Conservation (phyloP, 805 yeast genomes). For the Zygosaccharomyces kombuchaensis region DNA sequence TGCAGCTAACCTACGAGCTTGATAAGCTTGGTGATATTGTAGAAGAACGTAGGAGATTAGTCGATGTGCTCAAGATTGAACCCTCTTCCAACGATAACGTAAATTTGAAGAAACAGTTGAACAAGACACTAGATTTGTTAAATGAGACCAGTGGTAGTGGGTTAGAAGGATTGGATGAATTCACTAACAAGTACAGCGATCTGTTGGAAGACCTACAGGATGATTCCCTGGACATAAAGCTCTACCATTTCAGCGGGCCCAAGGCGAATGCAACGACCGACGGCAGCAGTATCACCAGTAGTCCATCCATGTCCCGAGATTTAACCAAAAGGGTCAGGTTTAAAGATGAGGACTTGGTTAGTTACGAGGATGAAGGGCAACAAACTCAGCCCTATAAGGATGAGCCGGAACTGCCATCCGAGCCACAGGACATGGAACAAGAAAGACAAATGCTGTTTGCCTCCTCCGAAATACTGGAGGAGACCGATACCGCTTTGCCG, state of each 20-base stretch:
- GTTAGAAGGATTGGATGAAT: constrained; percentile 5
- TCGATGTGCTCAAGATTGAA: constrained; percentile 16
- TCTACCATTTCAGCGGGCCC: constrained; percentile 13
- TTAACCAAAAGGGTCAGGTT: constrained; percentile 24
- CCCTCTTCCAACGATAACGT: constrained; percentile 29
- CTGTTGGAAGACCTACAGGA: constrained; percentile 17
- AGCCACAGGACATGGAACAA: not conserved
- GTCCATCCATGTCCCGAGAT: constrained; percentile 3
- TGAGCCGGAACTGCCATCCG: constrained; percentile 7
- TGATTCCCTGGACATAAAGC: constrained; percentile 12
- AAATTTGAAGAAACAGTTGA: constrained; percentile 23
- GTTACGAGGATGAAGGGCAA: constrained; percentile 7
- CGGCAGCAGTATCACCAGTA: not conserved
- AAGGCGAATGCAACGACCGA: not conserved
- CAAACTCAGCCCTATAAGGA: constrained; percentile 28
- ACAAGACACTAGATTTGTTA: constrained; percentile 15
- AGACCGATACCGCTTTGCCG: not conserved
- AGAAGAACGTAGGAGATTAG: constrained; percentile 30
- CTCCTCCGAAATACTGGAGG: not conserved
- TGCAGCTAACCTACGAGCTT: constrained; percentile 27
- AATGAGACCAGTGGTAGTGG: constrained; percentile 12
- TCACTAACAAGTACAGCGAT: constrained; percentile 15
- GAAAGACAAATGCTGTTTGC: constrained; percentile 5
- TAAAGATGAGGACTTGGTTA: constrained; percentile 20
- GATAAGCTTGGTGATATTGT: constrained; percentile 27